Evolutionary conservation across 2,329 filamentous ascomycete species (phyloP).

Genomic region (Tolypocladium endophyticum): DNA sequence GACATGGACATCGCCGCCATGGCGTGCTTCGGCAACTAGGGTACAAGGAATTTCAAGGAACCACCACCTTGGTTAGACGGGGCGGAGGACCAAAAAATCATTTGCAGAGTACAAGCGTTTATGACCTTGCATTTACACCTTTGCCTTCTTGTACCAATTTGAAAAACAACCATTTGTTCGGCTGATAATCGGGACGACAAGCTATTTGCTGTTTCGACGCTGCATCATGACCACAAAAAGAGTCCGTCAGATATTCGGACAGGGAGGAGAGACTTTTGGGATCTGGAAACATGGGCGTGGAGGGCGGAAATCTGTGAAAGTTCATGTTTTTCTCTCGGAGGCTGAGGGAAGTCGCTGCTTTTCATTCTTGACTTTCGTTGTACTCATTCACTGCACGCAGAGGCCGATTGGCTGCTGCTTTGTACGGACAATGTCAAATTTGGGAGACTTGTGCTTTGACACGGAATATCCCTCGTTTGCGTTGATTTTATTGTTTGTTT

Average conservation of each 20-base stretch:
- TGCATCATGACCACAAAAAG: slow-evolving; percentile 21
- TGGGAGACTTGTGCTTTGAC: background rate
- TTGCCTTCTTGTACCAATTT: slow-evolving; percentile 34
- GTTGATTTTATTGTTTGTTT: background rate
- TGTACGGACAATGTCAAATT: slow-evolving; percentile 10
- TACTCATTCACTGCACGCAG: slow-evolving; percentile 30
- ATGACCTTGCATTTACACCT: slow-evolving; percentile 28
- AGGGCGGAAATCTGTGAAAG: slow-evolving; percentile 12
- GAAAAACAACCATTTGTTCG: slow-evolving; percentile 20
- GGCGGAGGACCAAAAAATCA: slow-evolving; percentile 19
- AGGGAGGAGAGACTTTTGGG: slow-evolving; percentile 3
- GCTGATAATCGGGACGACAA: slow-evolving; percentile 13
- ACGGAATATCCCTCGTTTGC: background rate
- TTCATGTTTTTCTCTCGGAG: background rate
- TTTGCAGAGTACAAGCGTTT: slow-evolving; percentile 24
- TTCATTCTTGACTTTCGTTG: slow-evolving; percentile 40
- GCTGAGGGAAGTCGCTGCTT: background rate
- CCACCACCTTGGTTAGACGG: slow-evolving; percentile 18
- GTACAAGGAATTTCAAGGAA: slow-evolving; percentile 9
- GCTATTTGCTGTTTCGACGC: slow-evolving; percentile 6
- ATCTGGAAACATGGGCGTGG: slow-evolving; percentile 14
- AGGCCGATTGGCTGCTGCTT: slow-evolving; percentile 23
- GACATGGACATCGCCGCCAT: background rate
- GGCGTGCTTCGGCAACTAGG: slow-evolving; percentile 15
- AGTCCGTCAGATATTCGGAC: slow-evolving; percentile 6